Base-by-base conservation (phyloP, 352 stramenopile genomes). In the Pythium aphanidermatum region DNA sequence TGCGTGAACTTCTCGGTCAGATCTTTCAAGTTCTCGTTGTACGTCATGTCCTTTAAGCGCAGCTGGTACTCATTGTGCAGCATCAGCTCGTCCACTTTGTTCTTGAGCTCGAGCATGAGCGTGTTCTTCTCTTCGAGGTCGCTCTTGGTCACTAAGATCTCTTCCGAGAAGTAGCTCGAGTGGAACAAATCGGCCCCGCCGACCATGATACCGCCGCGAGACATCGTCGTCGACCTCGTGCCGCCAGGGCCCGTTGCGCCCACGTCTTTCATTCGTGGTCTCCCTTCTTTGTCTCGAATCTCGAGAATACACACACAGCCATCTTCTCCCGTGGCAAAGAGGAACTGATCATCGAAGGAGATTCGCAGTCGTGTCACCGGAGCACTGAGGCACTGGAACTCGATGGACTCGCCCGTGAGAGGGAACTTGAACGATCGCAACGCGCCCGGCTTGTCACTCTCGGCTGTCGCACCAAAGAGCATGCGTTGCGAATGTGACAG, bases 1-100 rank as follows among this genome's bases (percentile, higher is more conserved):
- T 96, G 86, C 3, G 80, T 93, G 55, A 96, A 98, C 55, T 95
- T 92, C 40, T 97, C 86, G 4, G 77, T 96, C 28, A 95, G 56
- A 48, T 98, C 92, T 56, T 98, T 97, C 23, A 97, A 71, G 42
- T 96, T 94, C 49, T 98, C 92, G 39, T 83, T 86, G 67, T 96
- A 96, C 45, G 91, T 96, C 88, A 98, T 97, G 52, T 98, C 90
- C 47, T 97, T 96, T 13, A 98, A 67, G 10, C 92, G 76, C 19
- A 98, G 58, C 46, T 98, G 87, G 59, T 98, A 98, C 43, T 98
- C 92, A 55, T 97, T 98, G 52, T 97, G 84, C 13, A 96, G 70
- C 59, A 84, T 92, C 10, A 97, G 70, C 47, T 97, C 88, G 46
- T 98, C 92, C 12, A 98, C 86, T 67, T 98, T 97, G 56, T 78